Percentiles rank a stretch among this genome's conserved stretches.
phyloP scores from a whole-genome alignment of 495 filamentous ascomycete genomes.

The Tetracladium marchalianum region DNA sequence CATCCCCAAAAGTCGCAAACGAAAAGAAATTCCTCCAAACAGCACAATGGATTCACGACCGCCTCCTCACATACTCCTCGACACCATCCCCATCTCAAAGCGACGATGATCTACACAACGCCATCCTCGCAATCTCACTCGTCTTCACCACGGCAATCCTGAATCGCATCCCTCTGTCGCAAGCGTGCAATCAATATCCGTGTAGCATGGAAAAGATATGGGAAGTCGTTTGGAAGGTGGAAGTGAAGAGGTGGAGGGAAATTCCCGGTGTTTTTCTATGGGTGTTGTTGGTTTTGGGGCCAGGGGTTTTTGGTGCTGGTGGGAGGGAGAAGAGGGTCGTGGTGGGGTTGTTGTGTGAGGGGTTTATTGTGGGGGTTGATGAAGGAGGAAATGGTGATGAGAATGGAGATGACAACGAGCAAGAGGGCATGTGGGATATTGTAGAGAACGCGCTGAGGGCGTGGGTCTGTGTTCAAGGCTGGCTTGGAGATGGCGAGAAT shows the following conservation, averaged over 20 bases:
- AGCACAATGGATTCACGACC: conserved; percentile 13
- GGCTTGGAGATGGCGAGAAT: no score
- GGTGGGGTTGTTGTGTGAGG: no score
- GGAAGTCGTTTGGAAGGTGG: conserved; percentile 12
- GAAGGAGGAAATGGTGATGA: no score
- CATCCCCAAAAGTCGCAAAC: not conserved
- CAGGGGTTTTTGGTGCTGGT: conserved; percentile 13
- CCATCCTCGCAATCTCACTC: conserved; percentile 9
- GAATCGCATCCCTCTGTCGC: conserved; percentile 8
- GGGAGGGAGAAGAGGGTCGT: no score
- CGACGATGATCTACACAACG: not conserved
- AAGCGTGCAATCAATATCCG: conserved; percentile 1
- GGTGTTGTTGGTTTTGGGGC: conserved; percentile 6
- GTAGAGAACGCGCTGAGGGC: no score
- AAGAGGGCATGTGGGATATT: no score
- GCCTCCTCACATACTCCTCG: not conserved
- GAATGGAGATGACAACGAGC: no score
- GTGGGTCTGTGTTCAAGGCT: no score
- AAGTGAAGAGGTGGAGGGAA: conserved; percentile 14
- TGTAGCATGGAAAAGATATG: conserved; percentile 7
- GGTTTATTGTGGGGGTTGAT: no score
- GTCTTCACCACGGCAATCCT: conserved; percentile 13
- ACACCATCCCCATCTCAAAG: not conserved
- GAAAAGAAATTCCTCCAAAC: conserved; percentile 11
- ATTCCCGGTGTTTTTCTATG: conserved; percentile 15